phyloP scores from a whole-genome alignment of 768 basidiomycete species.

The Pisolithus albus region DNA sequence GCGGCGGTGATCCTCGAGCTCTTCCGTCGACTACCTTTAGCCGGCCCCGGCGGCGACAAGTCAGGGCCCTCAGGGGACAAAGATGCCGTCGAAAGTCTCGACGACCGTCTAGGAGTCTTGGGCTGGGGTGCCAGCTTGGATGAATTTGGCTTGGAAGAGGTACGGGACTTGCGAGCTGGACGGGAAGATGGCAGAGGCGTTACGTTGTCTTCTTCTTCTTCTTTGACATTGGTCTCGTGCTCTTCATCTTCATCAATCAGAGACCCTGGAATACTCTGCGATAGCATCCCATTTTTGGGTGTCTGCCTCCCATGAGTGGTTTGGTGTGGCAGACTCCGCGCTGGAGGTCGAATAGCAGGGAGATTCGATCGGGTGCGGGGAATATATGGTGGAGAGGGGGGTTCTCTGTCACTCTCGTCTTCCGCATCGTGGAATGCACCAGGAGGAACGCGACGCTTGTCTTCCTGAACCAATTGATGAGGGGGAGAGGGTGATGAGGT shows the following conservation, averaged over 20 bases:
- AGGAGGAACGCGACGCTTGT: constrained; percentile 32
- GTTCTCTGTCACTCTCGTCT: constrained; percentile 15
- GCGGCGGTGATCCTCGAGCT: constrained; percentile 9
- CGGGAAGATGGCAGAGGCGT: constrained; percentile 26
- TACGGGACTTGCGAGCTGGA: constrained; percentile 7
- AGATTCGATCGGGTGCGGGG: not conserved
- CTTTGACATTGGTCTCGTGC: constrained; percentile 22
- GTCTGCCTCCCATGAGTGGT: constrained; percentile 3
- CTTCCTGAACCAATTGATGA: constrained; percentile 10
- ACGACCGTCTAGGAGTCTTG: constrained; percentile 29
- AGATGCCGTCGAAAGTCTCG: constrained; percentile 30
- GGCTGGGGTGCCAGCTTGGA: constrained; percentile 6
- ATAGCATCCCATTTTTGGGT: constrained; percentile 10
- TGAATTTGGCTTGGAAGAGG: constrained; percentile 4
- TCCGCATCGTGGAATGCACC: constrained; percentile 42
- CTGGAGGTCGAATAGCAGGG: not conserved
- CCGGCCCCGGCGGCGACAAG: constrained; percentile 17
- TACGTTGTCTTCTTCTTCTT: constrained; percentile 28
- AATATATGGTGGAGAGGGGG: not conserved
- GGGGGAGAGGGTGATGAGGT: constrained; percentile 3
- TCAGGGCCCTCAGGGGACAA: constrained; percentile 27
- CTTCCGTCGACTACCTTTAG: constrained; percentile 14
- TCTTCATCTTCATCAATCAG: constrained; percentile 35
- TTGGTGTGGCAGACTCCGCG: constrained; percentile 10
- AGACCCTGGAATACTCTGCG: constrained; percentile 38